These are phyloP conservation scores for Cladosporium sphaerospermum DNA, from an alignment of 2,329 filamentous ascomycete genomes.

Conservation along the genomic window DNA sequence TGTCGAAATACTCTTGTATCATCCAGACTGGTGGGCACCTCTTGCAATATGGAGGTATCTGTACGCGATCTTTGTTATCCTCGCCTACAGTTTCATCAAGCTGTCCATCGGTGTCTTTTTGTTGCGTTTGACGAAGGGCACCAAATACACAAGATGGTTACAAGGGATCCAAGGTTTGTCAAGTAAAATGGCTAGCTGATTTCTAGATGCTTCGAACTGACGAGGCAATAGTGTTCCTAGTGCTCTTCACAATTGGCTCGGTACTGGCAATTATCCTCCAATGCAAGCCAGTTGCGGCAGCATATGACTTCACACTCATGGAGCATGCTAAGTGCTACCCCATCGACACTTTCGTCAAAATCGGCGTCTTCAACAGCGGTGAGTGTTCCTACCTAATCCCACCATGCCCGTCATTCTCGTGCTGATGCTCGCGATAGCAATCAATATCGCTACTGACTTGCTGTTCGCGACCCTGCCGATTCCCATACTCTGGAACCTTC, in stretches of 20 bases:
- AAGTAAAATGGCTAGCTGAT: too few species aligned
- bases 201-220: not conserved
- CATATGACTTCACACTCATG: not conserved
- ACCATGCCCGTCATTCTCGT: too few species aligned
- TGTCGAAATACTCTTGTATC: not conserved
- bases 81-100: slow-evolving; percentile 2
- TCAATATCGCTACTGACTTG: too few species aligned
- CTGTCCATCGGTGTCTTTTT: not conserved
- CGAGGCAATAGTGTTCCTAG: not conserved
- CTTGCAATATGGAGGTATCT: not conserved
- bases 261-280: not conserved
- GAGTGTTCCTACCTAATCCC: not conserved
- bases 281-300: slow-evolving; percentile 1
- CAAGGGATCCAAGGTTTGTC: not conserved
- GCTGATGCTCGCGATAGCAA: not conserved
- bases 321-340: not conserved
- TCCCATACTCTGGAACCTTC: slow-evolving; percentile 8
- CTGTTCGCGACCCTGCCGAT: not conserved
- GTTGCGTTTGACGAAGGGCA: not conserved
- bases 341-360: not conserved
- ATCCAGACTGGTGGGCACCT: not conserved
- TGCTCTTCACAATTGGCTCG: not conserved
- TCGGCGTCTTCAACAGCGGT: slow-evolving; percentile 3
- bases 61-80: not conserved
- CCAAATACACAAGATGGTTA: not conserved